Evolutionary conservation across 148 eudicot genomes (phyloP).

Genomic region (Rheum nobile): DNA sequence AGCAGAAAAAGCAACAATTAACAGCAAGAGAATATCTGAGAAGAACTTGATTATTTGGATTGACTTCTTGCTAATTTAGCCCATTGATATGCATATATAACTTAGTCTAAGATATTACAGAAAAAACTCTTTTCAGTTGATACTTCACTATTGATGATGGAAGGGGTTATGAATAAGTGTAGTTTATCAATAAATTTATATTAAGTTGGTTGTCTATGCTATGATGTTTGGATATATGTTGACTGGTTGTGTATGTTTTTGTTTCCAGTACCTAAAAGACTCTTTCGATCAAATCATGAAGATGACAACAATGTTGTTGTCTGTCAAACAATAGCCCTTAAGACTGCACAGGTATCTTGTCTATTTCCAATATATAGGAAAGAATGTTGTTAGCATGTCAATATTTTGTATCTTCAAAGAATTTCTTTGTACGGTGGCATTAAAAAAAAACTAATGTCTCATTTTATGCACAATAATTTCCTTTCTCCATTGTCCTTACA

Average conservation of each 20-base stretch:
- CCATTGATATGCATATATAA: no score
- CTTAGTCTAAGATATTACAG: no score
- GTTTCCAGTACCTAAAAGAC: conserved; percentile 77
- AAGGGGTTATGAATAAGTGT: no score
- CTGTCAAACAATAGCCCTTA: conserved; percentile 75
- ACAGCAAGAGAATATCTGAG: no score
- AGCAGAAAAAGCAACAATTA: no score
- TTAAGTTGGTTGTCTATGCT: conserved; percentile 1
- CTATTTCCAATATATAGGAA: neutral
- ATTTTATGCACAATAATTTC: neutral
- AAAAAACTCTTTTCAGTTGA: no score
- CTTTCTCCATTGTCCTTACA: neutral
- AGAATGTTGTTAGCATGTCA: neutral
- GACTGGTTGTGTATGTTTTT: neutral
- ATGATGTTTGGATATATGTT: neutral
- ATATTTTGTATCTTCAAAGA: neutral
- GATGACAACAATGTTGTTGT: conserved; percentile 57
- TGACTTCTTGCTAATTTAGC: no score
- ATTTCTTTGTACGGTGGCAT: neutral
- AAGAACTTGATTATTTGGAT: no score
- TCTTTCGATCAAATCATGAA: conserved; percentile 66
- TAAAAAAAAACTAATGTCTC: neutral
- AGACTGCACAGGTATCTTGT: conserved; percentile 83
- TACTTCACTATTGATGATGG: no score
- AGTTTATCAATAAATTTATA: no score